Base-by-base conservation (phyloP, 2,329 filamentous ascomycete species). In the Talaromyces atroroseus region DNA sequence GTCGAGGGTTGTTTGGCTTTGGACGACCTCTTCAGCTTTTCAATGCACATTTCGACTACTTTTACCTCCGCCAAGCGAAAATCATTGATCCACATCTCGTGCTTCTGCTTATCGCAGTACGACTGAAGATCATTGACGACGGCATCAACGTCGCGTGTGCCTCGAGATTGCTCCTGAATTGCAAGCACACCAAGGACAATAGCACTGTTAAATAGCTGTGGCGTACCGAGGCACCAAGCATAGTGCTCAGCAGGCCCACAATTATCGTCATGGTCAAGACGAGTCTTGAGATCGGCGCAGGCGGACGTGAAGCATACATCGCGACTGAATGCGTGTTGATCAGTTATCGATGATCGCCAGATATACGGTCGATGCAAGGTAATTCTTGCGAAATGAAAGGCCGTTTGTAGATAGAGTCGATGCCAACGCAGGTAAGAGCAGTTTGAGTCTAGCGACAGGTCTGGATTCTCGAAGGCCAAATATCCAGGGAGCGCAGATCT, bases 201-300 rank as follows among this genome's bases (percentile, higher is more conserved):
- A 2, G 74, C 74, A 56, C 73, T 74, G 58, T 76, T 76, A 63
- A 75, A 76, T 5, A 76, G 66, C 38, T 74, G 70, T 34, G 72
- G 72, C 32, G 71, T 66, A 1, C 68, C 71, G 0, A 73, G 56
- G 5, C 67, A 66, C 64, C 67, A 71, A 49, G 68, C 70, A 42
- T 72, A 59, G 1, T 72, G 64, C 29, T 74, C 71, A 0, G 63
- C 69, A 14, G 59, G 59, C 34, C 58, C 60, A 36, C 48, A 58
- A 21, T 44, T 58, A 29, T 71, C 65, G n/a, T 69, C 65, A 23
- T 52, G 49, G 16, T 65, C 61, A 8, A 76, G 65, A 10, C 69
- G 62, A 60, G 72, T 71, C 20, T 66, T 69, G 10, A 76, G 67
- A 46, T 76, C 73, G 0, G 73, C 72, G 56, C 73, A 75, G 5